Percentiles rank a stretch among this genome's conserved stretches.
phyloP scores from a whole-genome alignment of 768 basidiomycete genomes.

The Mrakia blollopis region DNA sequence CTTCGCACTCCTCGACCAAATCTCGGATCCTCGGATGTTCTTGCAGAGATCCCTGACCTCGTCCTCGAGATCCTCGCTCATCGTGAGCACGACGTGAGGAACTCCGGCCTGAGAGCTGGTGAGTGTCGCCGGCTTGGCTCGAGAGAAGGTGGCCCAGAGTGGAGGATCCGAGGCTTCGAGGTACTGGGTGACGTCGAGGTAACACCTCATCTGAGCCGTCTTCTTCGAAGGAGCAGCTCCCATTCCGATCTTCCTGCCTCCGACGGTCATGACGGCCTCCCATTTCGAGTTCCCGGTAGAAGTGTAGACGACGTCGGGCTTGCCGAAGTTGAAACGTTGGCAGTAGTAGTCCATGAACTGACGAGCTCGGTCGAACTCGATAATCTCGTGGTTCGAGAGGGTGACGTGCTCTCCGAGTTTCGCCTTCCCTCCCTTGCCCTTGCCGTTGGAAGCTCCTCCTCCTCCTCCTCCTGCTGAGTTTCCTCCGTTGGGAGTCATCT shows the following conservation, averaged over 20 bases:
- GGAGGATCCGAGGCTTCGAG: constrained; percentile 75
- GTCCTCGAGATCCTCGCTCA: constrained; percentile 61
- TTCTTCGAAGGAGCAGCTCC: constrained; percentile 69
- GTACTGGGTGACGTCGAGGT: constrained; percentile 81
- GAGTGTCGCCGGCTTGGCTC: constrained; percentile 60
- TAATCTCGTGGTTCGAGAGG: constrained; percentile 60
- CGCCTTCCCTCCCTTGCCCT: constrained; percentile 2
- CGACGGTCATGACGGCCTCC: constrained; percentile 58
- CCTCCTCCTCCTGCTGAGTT: neutral
- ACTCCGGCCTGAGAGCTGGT: constrained; percentile 42
- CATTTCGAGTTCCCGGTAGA: constrained; percentile 27
- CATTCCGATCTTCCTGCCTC: constrained; percentile 73
- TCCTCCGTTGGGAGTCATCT: constrained; percentile 2
- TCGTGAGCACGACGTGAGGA: constrained; percentile 61
- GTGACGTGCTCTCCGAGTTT: constrained; percentile 38
- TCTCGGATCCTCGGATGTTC: constrained; percentile 57
- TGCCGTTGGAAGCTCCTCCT: neutral
- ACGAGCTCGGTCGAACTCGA: constrained; percentile 68
- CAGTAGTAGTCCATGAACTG: constrained; percentile 96
- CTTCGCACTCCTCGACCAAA: constrained; percentile 38
- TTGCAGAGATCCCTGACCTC: constrained; percentile 64
- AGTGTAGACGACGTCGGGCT: constrained; percentile 58
- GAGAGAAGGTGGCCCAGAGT: constrained; percentile 72
- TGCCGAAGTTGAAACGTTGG: constrained; percentile 64
- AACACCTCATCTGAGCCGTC: constrained; percentile 62